Evolutionary conservation across 495 filamentous ascomycete species (phyloP), one percentile per base, ranked within the genome.

Genomic region (Pyrenula massariospora): DNA sequence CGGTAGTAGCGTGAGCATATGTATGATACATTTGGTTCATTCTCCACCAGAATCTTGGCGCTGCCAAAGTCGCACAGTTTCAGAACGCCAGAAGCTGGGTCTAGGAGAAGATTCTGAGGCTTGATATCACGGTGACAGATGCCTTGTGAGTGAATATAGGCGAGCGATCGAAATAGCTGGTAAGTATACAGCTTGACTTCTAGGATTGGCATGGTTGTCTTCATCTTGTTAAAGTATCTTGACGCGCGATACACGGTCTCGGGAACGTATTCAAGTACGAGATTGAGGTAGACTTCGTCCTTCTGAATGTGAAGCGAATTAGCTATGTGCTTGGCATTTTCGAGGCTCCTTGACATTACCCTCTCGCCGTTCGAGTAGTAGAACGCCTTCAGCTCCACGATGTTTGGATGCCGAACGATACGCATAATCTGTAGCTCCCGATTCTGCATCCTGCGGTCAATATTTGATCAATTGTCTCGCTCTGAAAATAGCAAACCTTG

Each of bases 41-140:
- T 96, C 71, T 96, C 91, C 25, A 99, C 91, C 58, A 99, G 73
- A 54, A 99, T 99, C 78, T 99, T 99, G 25, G 93, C 93, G 62
- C 94, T 97, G 52, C 93, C 93, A 68, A 97, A 99, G 74, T 99
- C 93, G 72, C 93, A 99, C 24, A 99, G 83, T 76, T 99, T 99
- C 63, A 99, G 75, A 48, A 99, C 81, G 54, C 93, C 93, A 15
- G 86, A 91, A 64, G 77, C 81, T 5, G 91, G 91, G 64, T 99
- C 93, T 56, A 97, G 79, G 50, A 99, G 77, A 12, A 99, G 81
- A 67, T 99, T 97, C 69, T 99, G 93, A 23, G 93, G 93, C 77
- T 99, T 99, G 77, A 99, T 99, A 66, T 99, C 93, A 63, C 94
- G 83, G 68, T 99, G 93, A 71, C 93, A 97, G 74, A 99, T 99